A percentile compares a stretch with the other conserved stretches of the same genome.
Evolutionary conservation across 2,329 filamentous ascomycete genomes (phyloP).

Genomic region (Aspergillaceae sp.): DNA sequence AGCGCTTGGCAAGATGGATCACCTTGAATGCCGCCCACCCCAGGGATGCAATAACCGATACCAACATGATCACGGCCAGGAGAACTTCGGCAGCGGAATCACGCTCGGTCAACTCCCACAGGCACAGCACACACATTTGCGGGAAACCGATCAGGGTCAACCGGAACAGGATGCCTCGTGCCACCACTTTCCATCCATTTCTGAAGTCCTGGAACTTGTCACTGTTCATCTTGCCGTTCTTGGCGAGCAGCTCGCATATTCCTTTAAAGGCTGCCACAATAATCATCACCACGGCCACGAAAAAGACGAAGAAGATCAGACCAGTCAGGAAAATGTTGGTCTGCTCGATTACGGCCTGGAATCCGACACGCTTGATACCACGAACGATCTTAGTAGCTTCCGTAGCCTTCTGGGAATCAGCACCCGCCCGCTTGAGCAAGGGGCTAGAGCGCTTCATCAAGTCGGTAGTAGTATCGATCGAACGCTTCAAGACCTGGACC

Average conservation of each 20-base stretch:
- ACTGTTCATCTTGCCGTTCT: constrained; percentile 66
- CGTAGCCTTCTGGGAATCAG: constrained; percentile 40
- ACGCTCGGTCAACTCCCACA: constrained; percentile 83
- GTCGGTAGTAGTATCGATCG: constrained; percentile 32
- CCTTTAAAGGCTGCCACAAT: constrained; percentile 72
- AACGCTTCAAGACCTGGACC: constrained; percentile 66
- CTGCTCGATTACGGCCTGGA: constrained; percentile 71
- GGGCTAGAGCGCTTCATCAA: constrained; percentile 32
- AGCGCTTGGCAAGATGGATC: constrained; percentile 77
- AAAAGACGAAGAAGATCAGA: constrained; percentile 77
- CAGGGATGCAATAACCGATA: constrained; percentile 69
- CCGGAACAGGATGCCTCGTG: constrained; percentile 90
- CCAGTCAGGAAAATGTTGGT: constrained; percentile 94
- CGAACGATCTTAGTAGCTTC: constrained; percentile 48
- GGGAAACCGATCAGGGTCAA: constrained; percentile 85
- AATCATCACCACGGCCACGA: constrained; percentile 66
- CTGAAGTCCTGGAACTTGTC: constrained; percentile 91
- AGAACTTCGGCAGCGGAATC: constrained; percentile 83
- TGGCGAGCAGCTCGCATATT: constrained; percentile 65
- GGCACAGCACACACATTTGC: constrained; percentile 78
- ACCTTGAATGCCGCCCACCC: constrained; percentile 86
- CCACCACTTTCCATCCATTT: constrained; percentile 83
- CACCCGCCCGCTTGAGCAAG: constrained; percentile 41
- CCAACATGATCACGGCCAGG: constrained; percentile 78
- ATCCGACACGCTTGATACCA: constrained; percentile 84